Base-by-base conservation (phyloP, 495 filamentous ascomycete genomes). In the Penicillium bovifimosum region DNA sequence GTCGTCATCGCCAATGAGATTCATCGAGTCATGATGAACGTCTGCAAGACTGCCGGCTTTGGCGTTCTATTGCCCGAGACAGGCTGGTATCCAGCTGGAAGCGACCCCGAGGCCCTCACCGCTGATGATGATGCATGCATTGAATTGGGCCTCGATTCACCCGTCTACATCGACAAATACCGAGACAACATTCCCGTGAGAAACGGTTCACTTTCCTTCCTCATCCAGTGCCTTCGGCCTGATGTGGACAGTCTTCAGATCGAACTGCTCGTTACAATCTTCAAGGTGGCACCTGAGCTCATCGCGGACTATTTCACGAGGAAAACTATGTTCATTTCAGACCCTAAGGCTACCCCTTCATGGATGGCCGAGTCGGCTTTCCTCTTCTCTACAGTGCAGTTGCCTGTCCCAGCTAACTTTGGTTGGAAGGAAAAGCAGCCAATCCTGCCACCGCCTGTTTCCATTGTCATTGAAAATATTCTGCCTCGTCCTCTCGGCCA, bases 301-400 rank as follows among this genome's bases (percentile, higher is more conserved):
- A 80, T 96, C 5, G 84, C 90, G 9, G 80, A 87, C 57, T 96
- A 91, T 65, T 97, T 96, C 58, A 75, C 80, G 43, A 83, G 80
- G 62, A 90, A 86, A 64, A 84, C 83, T 36, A 79, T 82, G 59
- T 95, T 97, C 66, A 78, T 83, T 4, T 88, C 95, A 43, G 95
- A 96, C 24, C 91, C 93, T 0, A 97, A 96, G 60, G 75, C 91
- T 9, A 90, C 90, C 1, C 78, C 88, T 0, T 92, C 91, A 4
- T 99, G 93, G 93, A 85, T 97, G 58, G 91, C 91, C 16, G 96
- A 91, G 62, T 90, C 88, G 3, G 79, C 89, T 0, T 88, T 97
- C 47, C 69, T 99, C 5, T 91, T 93, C 64, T 86, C 86, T 18
- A 77, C 79, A 1, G 79, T 96, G 6, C 77, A 85, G 47, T 65